A percentile compares a stretch with the other conserved stretches of the same genome.
These are phyloP conservation scores for Ogataea philodendri DNA, from an alignment of 805 yeast species.

Conservation along the genomic window DNA sequence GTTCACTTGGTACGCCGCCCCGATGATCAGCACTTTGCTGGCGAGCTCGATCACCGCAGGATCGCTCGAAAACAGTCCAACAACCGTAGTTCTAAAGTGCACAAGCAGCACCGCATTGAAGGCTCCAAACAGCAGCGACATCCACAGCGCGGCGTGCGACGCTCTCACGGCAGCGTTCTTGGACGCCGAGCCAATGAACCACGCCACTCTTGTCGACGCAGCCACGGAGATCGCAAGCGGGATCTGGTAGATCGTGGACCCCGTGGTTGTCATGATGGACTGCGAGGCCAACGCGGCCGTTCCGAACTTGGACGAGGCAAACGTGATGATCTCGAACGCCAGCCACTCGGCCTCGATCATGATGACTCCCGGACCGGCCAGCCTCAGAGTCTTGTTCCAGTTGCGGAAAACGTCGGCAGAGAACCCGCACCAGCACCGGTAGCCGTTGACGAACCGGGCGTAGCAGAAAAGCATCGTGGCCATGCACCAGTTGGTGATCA, in stretches of 20 bases:
- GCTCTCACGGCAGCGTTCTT: conserved; percentile 38
- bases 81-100: conserved; percentile 41
- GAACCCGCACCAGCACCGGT: conserved; percentile 53
- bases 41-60: conserved; percentile 53
- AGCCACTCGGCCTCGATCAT: conserved; percentile 62
- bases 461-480: conserved; percentile 42
- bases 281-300: conserved; percentile 55
- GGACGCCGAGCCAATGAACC: conserved; percentile 46
- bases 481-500: conserved; percentile 57
- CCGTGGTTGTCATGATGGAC: conserved; percentile 43
- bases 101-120: conserved; percentile 48
- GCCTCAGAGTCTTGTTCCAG: conserved; percentile 43
- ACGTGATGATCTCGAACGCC: conserved; percentile 55
- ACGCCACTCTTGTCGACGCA: conserved; percentile 56
- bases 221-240: conserved; percentile 61
- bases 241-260: conserved; percentile 50
- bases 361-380: conserved; percentile 55
- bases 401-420: conserved; percentile 40
- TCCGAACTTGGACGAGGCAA: conserved; percentile 54
- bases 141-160: conserved; percentile 36
- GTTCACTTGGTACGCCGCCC: conserved; percentile 66
- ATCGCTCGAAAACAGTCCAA: conserved; percentile 58
- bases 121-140: conserved; percentile 38
- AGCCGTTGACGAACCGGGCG: conserved; percentile 43
- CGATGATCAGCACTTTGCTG: conserved; percentile 53